Evolutionary conservation across 169 alveolate species (phyloP), one percentile per base, ranked within the genome.

Genomic region (Plasmodium cynomolgi): DNA sequence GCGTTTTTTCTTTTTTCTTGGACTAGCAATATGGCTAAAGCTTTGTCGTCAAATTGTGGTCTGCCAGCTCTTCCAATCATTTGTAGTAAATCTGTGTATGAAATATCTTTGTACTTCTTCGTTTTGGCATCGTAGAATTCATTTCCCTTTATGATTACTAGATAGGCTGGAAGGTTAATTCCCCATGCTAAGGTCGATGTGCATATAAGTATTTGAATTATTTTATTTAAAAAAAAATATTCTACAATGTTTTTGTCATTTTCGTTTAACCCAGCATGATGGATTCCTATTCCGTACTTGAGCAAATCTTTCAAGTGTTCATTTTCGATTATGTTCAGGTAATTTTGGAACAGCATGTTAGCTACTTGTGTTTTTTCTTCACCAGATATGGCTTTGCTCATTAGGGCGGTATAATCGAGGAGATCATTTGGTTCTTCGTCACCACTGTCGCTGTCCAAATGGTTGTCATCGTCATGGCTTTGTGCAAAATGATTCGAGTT

Each of bases 11-110:
- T 99, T 9, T 98, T 97, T 95, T 99, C 99, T 73, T 98, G 99
- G 11, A 99, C 99, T 95, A 98, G 98, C 77, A 99, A 98, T 77
- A 99, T 98, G 5, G 99, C 99, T 62, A 97, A 97, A 2, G 99
- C 99, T 41, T 98, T 97, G 39, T 97, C 97, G 95, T 99, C 99
- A 94, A 96, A 98, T 93, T 98, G 98, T 5, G 99, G 99, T 68
- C 99, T 97, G 17, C 99, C 99, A 20, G 99, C 99, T 92, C 99
- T 98, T 29, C 99, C 99, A 93, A 99, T 98, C 99, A 99, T 99
- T 97, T 98, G 98, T 41, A 75, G 31, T 39, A 96, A 92, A 81
- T 93, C 97, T 20, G 96, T 91, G 37, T 93, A 94, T 0, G 97
- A 85, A 31, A 94, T 95, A 37, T 95, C 97, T 37, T 86, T 92